Conservation (phyloP, 371 early-diverging fungal genomes). For the Mucor sp. region DNA sequence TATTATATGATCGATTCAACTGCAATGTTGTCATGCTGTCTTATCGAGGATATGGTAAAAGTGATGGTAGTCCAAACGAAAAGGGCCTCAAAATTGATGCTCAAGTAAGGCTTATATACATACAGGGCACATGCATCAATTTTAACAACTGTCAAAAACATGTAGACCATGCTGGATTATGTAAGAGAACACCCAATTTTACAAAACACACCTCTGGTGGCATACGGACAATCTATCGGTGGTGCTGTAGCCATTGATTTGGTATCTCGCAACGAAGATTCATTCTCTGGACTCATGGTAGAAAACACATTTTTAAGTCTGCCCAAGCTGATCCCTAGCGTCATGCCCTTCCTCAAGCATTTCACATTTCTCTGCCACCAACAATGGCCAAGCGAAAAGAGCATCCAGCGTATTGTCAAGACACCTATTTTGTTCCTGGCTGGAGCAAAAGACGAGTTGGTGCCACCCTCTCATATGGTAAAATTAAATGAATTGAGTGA, state of each 20-base stretch:
- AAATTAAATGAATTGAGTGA: conserved; percentile 64
- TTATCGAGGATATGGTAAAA: conserved; percentile 93
- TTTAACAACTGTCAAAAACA: background rate
- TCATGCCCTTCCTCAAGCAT: conserved; percentile 75
- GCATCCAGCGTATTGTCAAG: conserved; percentile 67
- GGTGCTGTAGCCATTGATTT: conserved; percentile 96
- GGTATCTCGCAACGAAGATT: conserved; percentile 73
- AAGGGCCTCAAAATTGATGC: conserved; percentile 88
- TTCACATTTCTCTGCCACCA: conserved; percentile 86
- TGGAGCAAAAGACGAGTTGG: conserved; percentile 82
- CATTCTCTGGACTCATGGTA: conserved; percentile 82
- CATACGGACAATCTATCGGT: conserved; percentile 96
- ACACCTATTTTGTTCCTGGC: conserved; percentile 87
- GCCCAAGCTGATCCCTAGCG: conserved; percentile 86
- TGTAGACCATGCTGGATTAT: conserved; percentile 80
- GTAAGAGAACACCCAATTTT: conserved; percentile 73
- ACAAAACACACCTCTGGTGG: conserved; percentile 74
- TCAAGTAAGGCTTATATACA: conserved; percentile 56
- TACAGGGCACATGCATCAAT: background rate
- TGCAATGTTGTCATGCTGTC: conserved; percentile 94
- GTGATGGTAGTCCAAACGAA: conserved; percentile 86
- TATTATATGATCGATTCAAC: conserved; percentile 61
- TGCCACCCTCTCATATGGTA: conserved; percentile 89
- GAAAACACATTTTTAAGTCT: conserved; percentile 95
- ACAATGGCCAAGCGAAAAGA: conserved; percentile 82